Conservation (phyloP, 441 rosid genomes). For the Francoa sonchifolia region DNA sequence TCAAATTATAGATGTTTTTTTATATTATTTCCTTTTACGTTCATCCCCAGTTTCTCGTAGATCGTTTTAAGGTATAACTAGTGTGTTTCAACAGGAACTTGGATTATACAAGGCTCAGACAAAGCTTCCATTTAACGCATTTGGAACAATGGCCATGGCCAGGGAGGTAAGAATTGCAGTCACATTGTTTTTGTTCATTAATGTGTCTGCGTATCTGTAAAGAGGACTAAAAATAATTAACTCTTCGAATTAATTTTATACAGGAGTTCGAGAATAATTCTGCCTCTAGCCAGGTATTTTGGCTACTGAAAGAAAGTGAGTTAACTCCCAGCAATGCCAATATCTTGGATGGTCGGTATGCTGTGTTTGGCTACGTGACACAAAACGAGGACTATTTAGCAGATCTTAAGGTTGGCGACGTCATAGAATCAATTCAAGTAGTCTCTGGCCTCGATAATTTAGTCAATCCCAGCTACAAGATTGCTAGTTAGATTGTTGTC, state of each 20-base stretch:
- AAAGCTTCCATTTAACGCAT: slow-evolving; percentile 91
- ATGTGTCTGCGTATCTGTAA: neutral
- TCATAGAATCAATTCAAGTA: slow-evolving; percentile 77
- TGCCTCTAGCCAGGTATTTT: slow-evolving; percentile 87
- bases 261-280: slow-evolving; percentile 96
- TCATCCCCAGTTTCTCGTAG: no score
- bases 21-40: neutral
- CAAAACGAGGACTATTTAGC: slow-evolving; percentile 73
- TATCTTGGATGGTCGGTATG: slow-evolving; percentile 92
- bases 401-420: slow-evolving; percentile 96
- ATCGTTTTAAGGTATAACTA: no score
- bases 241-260: neutral
- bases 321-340: slow-evolving; percentile 98
- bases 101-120: slow-evolving; percentile 98
- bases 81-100: slow-evolving; percentile 47
- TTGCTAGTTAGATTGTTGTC: slow-evolving; percentile 43
- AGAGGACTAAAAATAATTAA: no score
- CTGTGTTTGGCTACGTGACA: slow-evolving; percentile 87
- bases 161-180: slow-evolving; percentile 59
- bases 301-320: slow-evolving; percentile 97
- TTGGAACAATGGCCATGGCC: slow-evolving; percentile 99
- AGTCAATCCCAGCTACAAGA: slow-evolving; percentile 82
- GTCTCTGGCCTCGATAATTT: slow-evolving; percentile 84
- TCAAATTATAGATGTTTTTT: neutral
- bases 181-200: neutral